Evolutionary conservation across 2,329 filamentous ascomycete genomes (phyloP).

Genomic region (Penicillium corylophilum): DNA sequence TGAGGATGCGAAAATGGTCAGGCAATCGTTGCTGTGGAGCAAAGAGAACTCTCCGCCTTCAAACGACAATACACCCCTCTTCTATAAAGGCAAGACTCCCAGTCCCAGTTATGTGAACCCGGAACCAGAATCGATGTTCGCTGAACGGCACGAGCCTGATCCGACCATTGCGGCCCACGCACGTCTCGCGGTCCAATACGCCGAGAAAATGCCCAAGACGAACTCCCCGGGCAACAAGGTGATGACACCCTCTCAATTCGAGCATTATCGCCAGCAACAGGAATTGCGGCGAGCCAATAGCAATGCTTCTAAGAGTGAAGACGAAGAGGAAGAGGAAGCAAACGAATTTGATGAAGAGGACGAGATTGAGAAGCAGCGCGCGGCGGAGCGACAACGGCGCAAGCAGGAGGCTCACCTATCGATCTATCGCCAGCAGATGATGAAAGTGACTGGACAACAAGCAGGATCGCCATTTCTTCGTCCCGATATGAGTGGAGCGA

Average conservation of each 20-base stretch:
- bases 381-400: slow-evolving; percentile 71
- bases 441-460: slow-evolving; percentile 84
- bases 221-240: slow-evolving; percentile 63
- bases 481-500: slow-evolving; percentile 56
- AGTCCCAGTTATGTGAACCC: slow-evolving; percentile 11
- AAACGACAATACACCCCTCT: slow-evolving; percentile 28
- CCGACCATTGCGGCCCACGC: slow-evolving; percentile 43
- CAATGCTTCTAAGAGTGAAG: slow-evolving; percentile 43
- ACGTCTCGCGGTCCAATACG: slow-evolving; percentile 48
- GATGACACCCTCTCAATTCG: slow-evolving; percentile 87
- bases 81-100: slow-evolving; percentile 21
- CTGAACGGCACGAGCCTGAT: slow-evolving; percentile 22
- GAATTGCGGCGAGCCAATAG: slow-evolving; percentile 66
- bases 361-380: slow-evolving; percentile 71
- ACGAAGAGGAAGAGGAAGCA: slow-evolving; percentile 49
- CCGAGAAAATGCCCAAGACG: slow-evolving; percentile 36
- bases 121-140: slow-evolving; percentile 15
- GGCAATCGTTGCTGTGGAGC: slow-evolving; percentile 32
- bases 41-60: slow-evolving; percentile 27
- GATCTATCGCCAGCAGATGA: slow-evolving; percentile 92
- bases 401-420: slow-evolving; percentile 90
- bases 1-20: slow-evolving; percentile 41
- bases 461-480: slow-evolving; percentile 51
- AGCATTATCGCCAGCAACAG: slow-evolving; percentile 67
- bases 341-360: slow-evolving; percentile 74